phyloP scores from a whole-genome alignment of 2,329 filamentous ascomycete genomes.

The Phaeosphaeriaceae sp. region DNA sequence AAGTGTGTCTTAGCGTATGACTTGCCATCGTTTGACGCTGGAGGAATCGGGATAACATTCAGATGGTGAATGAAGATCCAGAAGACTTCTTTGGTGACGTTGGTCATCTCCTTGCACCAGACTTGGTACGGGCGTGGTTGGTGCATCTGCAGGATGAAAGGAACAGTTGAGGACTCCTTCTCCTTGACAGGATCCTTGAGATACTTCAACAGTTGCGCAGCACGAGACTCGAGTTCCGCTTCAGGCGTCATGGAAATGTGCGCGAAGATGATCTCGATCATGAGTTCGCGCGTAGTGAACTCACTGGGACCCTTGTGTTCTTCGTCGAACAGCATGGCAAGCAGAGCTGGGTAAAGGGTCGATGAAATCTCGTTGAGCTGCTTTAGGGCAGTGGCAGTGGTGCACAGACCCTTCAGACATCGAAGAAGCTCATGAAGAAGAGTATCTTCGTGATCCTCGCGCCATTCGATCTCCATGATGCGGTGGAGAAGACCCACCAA shows the following conservation, averaged over 20 bases:
- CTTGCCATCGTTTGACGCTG: slow-evolving; percentile 39
- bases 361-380: slow-evolving; percentile 81
- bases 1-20: slow-evolving; percentile 72
- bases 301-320: slow-evolving; percentile 98
- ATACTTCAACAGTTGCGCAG: slow-evolving; percentile 77
- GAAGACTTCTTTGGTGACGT: slow-evolving; percentile 97
- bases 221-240: slow-evolving; percentile 70
- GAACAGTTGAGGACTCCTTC: slow-evolving; percentile 77
- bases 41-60: slow-evolving; percentile 76
- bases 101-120: slow-evolving; percentile 91
- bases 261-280: slow-evolving; percentile 87
- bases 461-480: slow-evolving; percentile 97
- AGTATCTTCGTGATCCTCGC: slow-evolving; percentile 94
- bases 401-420: slow-evolving; percentile 93
- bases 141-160: slow-evolving; percentile 90
- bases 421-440: slow-evolving; percentile 90
- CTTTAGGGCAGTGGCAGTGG: slow-evolving; percentile 83
- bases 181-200: slow-evolving; percentile 76
- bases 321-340: slow-evolving; percentile 94
- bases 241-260: slow-evolving; percentile 72
- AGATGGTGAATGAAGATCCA: slow-evolving; percentile 98
- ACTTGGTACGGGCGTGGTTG: slow-evolving; percentile 86
- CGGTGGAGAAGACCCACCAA: slow-evolving; percentile 85
- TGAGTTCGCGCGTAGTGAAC: slow-evolving; percentile 89
- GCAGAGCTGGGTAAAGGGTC: slow-evolving; percentile 82